Evolutionary conservation across 169 alveolate species (phyloP).

Genomic region (Neospora caninum): DNA sequence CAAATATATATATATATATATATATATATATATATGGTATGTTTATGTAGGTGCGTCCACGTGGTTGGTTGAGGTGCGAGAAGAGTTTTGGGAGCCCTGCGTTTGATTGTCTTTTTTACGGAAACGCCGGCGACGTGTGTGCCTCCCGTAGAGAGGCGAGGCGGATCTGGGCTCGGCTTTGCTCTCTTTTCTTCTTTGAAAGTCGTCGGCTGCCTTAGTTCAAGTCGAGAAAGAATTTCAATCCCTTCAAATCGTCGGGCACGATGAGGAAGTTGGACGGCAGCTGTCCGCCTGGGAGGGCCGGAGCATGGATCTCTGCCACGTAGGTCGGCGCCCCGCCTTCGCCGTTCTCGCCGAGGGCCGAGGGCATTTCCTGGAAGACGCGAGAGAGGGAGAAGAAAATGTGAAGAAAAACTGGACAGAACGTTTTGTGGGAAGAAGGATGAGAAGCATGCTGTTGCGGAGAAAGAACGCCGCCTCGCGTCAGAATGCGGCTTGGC

Average conservation of each 20-base stretch:
- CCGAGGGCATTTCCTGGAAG: not conserved
- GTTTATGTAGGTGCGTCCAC: too few relatives aligned
- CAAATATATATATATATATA: too few relatives aligned
- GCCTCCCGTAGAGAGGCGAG: too few relatives aligned
- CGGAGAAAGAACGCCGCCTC: too few relatives aligned
- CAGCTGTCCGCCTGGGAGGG: conserved; percentile 26
- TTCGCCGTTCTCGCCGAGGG: not conserved
- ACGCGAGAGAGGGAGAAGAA: not conserved
- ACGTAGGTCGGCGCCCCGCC: conserved; percentile 16
- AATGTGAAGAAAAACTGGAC: not conserved
- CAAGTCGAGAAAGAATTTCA: conserved; percentile 28
- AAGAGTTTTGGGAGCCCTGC: too few relatives aligned
- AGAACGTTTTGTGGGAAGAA: not conserved
- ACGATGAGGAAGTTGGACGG: conserved; percentile 18
- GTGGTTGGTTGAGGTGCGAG: too few relatives aligned
- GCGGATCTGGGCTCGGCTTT: too few relatives aligned
- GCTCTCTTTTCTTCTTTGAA: too few relatives aligned
- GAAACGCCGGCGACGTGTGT: too few relatives aligned
- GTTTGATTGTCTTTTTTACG: too few relatives aligned
- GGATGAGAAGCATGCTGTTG: not conserved
- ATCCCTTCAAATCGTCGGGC: conserved; percentile 7
- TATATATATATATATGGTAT: too few relatives aligned
- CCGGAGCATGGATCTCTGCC: not conserved
- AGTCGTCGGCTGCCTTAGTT: not conserved
- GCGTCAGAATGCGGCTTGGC: too few relatives aligned